phyloP scores from a whole-genome alignment of 768 basidiomycete genomes.

The Boletellus emodensis region DNA sequence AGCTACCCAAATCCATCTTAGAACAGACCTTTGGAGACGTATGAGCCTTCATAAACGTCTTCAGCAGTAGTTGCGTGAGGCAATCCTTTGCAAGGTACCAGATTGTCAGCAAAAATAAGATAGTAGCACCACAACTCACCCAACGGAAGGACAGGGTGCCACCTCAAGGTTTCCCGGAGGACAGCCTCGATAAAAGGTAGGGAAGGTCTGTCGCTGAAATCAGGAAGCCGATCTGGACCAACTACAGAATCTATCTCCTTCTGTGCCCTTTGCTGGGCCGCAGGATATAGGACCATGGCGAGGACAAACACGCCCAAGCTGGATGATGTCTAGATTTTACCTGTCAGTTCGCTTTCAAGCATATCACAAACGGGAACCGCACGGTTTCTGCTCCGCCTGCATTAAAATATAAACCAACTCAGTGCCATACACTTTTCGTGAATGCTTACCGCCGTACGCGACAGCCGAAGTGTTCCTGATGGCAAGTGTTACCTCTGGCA shows the following conservation, averaged over 20 bases:
- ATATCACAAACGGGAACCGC: neutral
- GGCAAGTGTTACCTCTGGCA: constrained; percentile 18
- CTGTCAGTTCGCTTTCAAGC: neutral
- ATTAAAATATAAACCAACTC: constrained; percentile 1
- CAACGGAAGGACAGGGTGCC: constrained; percentile 20
- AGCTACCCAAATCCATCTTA: neutral
- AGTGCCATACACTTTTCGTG: neutral
- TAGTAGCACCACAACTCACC: constrained; percentile 12
- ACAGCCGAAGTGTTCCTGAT: constrained; percentile 21
- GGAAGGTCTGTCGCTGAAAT: constrained; percentile 19
- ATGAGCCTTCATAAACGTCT: constrained; percentile 24
- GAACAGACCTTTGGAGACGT: constrained; percentile 23
- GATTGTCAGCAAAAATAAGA: constrained; percentile 1
- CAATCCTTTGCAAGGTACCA: constrained; percentile 11
- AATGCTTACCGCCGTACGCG: constrained; percentile 21
- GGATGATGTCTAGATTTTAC: constrained; percentile 16
- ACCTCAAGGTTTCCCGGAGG: constrained; percentile 20
- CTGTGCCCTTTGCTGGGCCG: constrained; percentile 20
- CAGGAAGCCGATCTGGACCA: constrained; percentile 18
- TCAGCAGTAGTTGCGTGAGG: constrained; percentile 19
- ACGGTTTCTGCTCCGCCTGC: constrained; percentile 28
- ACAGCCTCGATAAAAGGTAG: constrained; percentile 27
- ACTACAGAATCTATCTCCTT: constrained; percentile 23
- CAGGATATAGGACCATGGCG: constrained; percentile 27
- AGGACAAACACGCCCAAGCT: constrained; percentile 24